Conservation (phyloP, 805 yeast genomes). For the Spathaspora sp. region DNA sequence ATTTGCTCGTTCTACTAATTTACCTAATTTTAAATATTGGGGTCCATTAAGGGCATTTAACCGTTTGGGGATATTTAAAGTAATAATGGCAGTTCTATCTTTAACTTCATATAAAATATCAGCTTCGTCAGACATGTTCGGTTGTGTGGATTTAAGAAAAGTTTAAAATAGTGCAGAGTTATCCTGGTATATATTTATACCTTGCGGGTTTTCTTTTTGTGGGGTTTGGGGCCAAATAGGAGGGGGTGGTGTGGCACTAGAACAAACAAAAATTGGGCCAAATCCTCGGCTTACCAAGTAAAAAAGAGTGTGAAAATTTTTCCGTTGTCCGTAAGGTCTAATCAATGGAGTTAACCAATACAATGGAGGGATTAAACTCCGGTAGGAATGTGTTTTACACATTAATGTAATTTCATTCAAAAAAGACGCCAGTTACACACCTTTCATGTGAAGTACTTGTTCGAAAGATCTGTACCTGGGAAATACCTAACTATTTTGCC, state of each 20-base stretch:
- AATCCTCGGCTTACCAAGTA: neutral
- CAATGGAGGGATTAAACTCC: too few relatives aligned
- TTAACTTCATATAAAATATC: conserved; percentile 39
- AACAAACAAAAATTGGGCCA: neutral
- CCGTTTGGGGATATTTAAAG: conserved; percentile 56
- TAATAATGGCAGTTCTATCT: conserved; percentile 57
- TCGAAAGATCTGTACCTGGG: too few relatives aligned
- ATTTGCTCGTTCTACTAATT: conserved; percentile 59
- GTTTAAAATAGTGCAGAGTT: neutral
- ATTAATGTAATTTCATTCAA: too few relatives aligned
- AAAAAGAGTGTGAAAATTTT: neutral
- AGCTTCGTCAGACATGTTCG: conserved; percentile 12
- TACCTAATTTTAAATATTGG: conserved; percentile 61
- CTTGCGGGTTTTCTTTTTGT: neutral
- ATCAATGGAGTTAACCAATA: neutral
- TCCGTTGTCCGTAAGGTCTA: neutral
- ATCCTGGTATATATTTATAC: neutral
- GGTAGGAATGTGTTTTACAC: too few relatives aligned
- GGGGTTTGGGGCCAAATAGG: neutral
- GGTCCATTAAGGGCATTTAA: conserved; percentile 65
- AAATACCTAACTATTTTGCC: too few relatives aligned
- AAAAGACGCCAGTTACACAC: too few relatives aligned
- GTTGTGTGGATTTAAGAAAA: neutral
- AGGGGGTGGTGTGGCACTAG: neutral
- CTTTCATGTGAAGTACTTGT: too few relatives aligned